phyloP scores from a whole-genome alignment of 1,284 basidiomycete species.

The Ceratobasidium sp. region DNA sequence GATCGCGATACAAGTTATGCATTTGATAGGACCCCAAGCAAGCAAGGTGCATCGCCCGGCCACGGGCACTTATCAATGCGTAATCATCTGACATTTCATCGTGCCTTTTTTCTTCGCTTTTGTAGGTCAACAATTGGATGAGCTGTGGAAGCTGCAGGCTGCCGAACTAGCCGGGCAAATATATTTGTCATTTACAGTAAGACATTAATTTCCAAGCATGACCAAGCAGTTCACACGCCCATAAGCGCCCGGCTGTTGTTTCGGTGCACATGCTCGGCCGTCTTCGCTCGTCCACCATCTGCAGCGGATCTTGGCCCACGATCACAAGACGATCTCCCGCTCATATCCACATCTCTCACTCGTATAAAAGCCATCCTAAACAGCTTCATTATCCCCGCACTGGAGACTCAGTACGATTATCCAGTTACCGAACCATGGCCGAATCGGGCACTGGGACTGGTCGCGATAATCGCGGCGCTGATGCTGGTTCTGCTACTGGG shows the following conservation, averaged over 20 bases:
- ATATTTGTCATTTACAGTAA: background rate
- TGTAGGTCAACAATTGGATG: too few relatives aligned
- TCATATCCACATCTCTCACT: background rate
- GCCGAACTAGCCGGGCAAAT: background rate
- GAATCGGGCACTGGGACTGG: constrained; percentile 20
- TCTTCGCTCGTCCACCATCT: constrained; percentile 21
- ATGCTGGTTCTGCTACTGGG: constrained; percentile 26
- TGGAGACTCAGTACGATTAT: constrained; percentile 19
- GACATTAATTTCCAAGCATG: background rate
- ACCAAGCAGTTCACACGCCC: background rate
- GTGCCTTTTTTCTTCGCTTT: too few relatives aligned
- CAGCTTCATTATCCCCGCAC: background rate
- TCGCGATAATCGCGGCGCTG: constrained; percentile 23
- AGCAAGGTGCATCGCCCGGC: too few relatives aligned
- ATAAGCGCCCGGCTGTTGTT: background rate
- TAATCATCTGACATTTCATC: too few relatives aligned
- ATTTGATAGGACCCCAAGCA: too few relatives aligned
- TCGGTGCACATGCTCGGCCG: background rate
- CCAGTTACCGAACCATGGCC: constrained; percentile 18
- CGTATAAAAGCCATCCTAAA: background rate
- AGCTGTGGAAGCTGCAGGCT: too few relatives aligned
- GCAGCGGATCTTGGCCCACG: constrained; percentile 11
- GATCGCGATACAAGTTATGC: too few relatives aligned
- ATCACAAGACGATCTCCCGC: constrained; percentile 15
- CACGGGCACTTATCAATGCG: too few relatives aligned